phyloP scores from a whole-genome alignment of 2,329 filamentous ascomycete species.

The Aspergillus quadricinctus region DNA sequence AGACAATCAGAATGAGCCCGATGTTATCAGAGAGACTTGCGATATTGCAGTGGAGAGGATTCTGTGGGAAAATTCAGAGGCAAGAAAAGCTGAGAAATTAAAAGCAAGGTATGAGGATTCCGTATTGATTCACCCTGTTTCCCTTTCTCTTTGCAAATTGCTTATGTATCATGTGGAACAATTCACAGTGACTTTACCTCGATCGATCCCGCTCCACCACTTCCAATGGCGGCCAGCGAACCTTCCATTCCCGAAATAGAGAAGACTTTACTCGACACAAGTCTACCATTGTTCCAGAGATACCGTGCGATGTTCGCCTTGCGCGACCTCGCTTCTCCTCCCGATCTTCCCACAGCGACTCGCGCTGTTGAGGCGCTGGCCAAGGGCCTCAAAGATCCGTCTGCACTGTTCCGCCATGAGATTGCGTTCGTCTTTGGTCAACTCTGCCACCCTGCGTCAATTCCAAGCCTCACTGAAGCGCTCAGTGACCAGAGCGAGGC shows the following conservation, averaged over 20 bases:
- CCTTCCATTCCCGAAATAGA: slow-evolving; percentile 70
- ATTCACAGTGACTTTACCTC: slow-evolving; percentile 80
- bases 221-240: slow-evolving; percentile 61
- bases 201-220: slow-evolving; percentile 88
- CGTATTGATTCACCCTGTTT: slow-evolving; percentile 4
- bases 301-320: slow-evolving; percentile 98
- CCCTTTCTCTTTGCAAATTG: slow-evolving; percentile 11
- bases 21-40: slow-evolving; percentile 88
- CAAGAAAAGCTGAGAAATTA: slow-evolving; percentile 68
- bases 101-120: slow-evolving; percentile 63
- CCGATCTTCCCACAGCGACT: slow-evolving; percentile 81
- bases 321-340: slow-evolving; percentile 88
- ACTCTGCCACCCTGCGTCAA: slow-evolving; percentile 91
- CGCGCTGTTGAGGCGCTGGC: slow-evolving; percentile 84
- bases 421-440: slow-evolving; percentile 98
- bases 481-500: slow-evolving; percentile 76
- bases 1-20: slow-evolving; percentile 70
- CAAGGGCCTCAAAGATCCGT: slow-evolving; percentile 77
- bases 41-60: slow-evolving; percentile 95
- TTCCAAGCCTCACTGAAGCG: slow-evolving; percentile 76
- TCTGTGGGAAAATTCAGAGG: slow-evolving; percentile 80
- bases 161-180: slow-evolving; percentile 24
- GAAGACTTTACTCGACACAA: slow-evolving; percentile 71
- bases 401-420: slow-evolving; percentile 93
- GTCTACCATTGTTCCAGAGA: slow-evolving; percentile 76